Percentiles rank a stretch among this genome's conserved stretches.
Evolutionary conservation across 202 grass and related monocot genomes (phyloP).

Genomic region (Cymbopogon flexuosus): DNA sequence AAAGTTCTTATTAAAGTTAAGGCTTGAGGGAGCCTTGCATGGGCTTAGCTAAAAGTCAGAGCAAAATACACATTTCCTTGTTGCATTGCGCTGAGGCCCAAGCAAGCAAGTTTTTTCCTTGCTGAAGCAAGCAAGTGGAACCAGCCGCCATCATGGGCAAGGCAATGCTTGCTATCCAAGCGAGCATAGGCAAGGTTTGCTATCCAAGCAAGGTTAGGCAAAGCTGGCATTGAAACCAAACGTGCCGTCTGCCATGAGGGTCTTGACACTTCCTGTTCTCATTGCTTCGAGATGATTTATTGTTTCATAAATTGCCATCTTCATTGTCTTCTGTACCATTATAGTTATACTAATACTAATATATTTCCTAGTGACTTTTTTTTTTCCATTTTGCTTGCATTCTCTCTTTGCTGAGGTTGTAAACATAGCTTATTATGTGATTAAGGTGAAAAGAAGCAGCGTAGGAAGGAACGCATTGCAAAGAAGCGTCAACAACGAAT

Average conservation of each 20-base stretch:
- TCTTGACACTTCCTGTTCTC: neutral
- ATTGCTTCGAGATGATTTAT: neutral
- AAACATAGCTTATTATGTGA: constrained; percentile 21
- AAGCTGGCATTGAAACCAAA: neutral
- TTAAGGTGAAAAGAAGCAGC: constrained; percentile 86
- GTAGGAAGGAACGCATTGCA: constrained; percentile 69
- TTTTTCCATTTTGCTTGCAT: neutral
- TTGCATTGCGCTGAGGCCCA: neutral
- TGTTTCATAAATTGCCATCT: neutral
- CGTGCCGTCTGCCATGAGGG: neutral
- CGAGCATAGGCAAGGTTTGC: neutral
- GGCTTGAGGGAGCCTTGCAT: neutral
- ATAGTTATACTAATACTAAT: neutral
- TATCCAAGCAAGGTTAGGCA: neutral
- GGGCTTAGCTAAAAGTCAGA: neutral
- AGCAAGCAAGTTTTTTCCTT: neutral
- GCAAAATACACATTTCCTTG: neutral
- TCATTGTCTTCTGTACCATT: neutral
- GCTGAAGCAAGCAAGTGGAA: neutral
- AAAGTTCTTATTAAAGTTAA: neutral
- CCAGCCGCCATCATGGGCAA: neutral
- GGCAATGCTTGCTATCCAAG: neutral
- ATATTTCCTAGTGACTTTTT: neutral
- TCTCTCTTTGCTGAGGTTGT: neutral
- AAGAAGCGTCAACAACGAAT: constrained; percentile 71